These are phyloP conservation scores for Ramularia endophylla DNA, from an alignment of 2,329 filamentous ascomycete genomes.

Conservation along the genomic window DNA sequence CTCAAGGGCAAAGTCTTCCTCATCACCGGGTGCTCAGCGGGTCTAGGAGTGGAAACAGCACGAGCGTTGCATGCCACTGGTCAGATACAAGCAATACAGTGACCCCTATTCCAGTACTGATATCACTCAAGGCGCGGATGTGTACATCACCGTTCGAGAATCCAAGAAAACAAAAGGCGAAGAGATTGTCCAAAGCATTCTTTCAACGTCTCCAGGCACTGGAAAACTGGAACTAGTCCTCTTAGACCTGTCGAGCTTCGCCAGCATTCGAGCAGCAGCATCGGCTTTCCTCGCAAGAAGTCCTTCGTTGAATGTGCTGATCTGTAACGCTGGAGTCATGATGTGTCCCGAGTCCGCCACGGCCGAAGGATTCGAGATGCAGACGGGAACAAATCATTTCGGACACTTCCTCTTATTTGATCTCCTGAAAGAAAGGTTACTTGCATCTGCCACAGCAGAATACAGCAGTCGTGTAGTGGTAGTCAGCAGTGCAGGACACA, in stretches of 20 bases:
- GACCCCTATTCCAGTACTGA: no score
- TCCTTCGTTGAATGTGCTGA: no score
- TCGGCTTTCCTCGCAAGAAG: no score
- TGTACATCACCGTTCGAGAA: conserved; percentile 1
- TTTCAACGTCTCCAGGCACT: background rate
- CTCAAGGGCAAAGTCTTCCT: conserved; percentile 33
- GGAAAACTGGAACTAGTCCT: conserved; percentile 2
- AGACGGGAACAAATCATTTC: no score
- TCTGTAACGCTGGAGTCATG: no score
- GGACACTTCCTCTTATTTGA: conserved; percentile 51
- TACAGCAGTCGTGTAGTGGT: conserved; percentile 2
- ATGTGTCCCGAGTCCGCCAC: conserved; percentile 25
- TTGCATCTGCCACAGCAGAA: no score
- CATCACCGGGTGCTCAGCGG: conserved; percentile 37
- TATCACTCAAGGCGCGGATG: conserved; percentile 1
- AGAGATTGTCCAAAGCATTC: background rate
- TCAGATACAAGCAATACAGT: no score
- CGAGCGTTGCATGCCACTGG: conserved; percentile 31
- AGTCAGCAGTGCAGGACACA: conserved; percentile 1
- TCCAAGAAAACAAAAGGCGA: conserved; percentile 9
- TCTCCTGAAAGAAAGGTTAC: conserved; percentile 46
- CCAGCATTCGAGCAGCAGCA: no score
- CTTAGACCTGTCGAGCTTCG: background rate
- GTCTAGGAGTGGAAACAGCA: conserved; percentile 38
- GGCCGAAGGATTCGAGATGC: conserved; percentile 11